These are phyloP conservation scores for Candida parachauliodes DNA, from an alignment of 805 yeast species.

Conservation along the genomic window DNA sequence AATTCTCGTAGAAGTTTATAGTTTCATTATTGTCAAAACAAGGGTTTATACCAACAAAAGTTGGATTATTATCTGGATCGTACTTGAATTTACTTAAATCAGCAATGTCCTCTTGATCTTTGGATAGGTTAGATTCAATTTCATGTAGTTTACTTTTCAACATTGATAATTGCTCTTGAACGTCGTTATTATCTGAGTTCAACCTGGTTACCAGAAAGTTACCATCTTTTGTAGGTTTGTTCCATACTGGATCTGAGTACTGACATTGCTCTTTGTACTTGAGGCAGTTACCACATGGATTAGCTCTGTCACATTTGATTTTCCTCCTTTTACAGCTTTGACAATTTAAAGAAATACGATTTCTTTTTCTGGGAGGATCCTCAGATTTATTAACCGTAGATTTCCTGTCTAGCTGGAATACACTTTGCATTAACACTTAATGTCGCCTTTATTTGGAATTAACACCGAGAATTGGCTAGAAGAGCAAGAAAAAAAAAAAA, in stretches of 20 bases:
- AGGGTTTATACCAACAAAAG: conserved; percentile 22
- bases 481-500: no score
- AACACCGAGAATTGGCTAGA: no score
- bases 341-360: conserved; percentile 30
- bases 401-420: not conserved
- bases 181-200: not conserved
- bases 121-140: not conserved
- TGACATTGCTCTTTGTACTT: conserved; percentile 21
- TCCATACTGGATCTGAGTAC: conserved; percentile 18
- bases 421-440: conserved; percentile 4
- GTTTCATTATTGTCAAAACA: conserved; percentile 24
- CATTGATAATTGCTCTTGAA: not conserved
- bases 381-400: not conserved
- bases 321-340: conserved; percentile 32
- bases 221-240: not conserved
- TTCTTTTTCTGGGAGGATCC: conserved; percentile 9
- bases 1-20: conserved; percentile 41
- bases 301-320: conserved; percentile 35
- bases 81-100: conserved; percentile 3
- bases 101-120: not conserved
- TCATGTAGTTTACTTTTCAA: not conserved
- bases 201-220: conserved; percentile 5
- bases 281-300: conserved; percentile 33
- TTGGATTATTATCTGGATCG: conserved; percentile 9
- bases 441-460: no score